Base-by-base conservation (phyloP, 2,329 filamentous ascomycete genomes). In the Immersiporthe knoxdaviesiana region DNA sequence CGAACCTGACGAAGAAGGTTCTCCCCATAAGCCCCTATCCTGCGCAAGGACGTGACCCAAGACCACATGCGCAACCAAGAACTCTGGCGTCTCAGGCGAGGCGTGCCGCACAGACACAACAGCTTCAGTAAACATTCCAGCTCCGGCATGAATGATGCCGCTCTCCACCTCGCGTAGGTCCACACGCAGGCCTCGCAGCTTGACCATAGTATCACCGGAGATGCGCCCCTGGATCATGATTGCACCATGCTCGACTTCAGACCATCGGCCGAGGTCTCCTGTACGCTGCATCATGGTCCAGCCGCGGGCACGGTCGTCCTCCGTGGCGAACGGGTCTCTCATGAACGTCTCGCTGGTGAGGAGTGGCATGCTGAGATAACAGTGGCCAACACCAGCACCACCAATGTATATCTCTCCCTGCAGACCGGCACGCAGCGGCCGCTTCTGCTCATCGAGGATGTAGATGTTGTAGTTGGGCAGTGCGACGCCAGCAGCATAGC, bases 131-230 rank as follows among this genome's bases (percentile, higher is more conserved):
- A 70, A 27, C 2, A 5, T 0, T 14, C 62, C 66, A 2, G 6
- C 30, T 1, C 50, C 39, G 21, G n/a, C 66, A 2, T 18, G 21
- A 11, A 68, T n/a, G 14, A 68, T 41, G 1, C 7, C 52, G 24
- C 6, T 16, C 39, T 70, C 68, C 10, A 68, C 30, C 35, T 84
- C 83, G 5, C 74, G 72, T 0, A 84, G 72, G 14, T 84, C 82
- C 2, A 70, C 47, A 2, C 65, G 61, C 12, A 68, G 30, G 1
- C 68, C 68, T 0, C 78, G 75, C 1, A 86, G 74, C 72, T 86
- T 86, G 70, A 85, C 74, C 62, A 83, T 78, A 0, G 78, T 81
- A 63, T 84, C 81, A 3, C 81, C 81, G 0, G 70, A 74, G 1
- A 80, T 78, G 0, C 82, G 79, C 0, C 81, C 81, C 10, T 78